phyloP scores from a whole-genome alignment of 2,329 filamentous ascomycete species.

The Incumbomyces delicatus region DNA sequence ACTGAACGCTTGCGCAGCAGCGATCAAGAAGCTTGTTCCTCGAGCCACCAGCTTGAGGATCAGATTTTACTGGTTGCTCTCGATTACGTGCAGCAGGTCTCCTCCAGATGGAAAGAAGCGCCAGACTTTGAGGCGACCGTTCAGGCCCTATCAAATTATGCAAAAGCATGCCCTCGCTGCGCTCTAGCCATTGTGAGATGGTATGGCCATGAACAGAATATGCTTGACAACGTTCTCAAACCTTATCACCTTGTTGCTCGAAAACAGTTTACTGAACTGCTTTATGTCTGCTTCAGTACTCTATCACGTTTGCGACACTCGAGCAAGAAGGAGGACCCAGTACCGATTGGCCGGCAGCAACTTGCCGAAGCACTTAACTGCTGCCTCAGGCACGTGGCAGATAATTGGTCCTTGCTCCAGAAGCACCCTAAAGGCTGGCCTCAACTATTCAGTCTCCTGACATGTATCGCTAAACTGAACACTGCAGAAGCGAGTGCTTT shows the following conservation, averaged over 20 bases:
- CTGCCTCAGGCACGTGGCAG: constrained; percentile 39
- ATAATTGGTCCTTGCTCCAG: constrained; percentile 56
- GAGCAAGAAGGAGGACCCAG: constrained; percentile 2
- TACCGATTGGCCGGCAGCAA: constrained; percentile 6
- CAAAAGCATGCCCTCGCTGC: constrained; percentile 13
- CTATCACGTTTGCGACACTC: constrained; percentile 7
- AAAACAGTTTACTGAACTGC: constrained; percentile 14
- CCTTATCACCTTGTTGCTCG: constrained; percentile 12
- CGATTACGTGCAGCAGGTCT: constrained; percentile 64
- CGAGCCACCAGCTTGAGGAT: constrained; percentile 37
- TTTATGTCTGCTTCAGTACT: constrained; percentile 10
- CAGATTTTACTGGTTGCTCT: constrained; percentile 33
- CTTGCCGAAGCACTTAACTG: constrained; percentile 16
- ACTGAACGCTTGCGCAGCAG: constrained; percentile 47
- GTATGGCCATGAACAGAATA: constrained; percentile 9
- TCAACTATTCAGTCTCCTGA: constrained; percentile 63
- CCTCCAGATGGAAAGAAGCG: constrained; percentile 60
- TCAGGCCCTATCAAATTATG: constrained; percentile 49
- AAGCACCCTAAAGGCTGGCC: constrained; percentile 58
- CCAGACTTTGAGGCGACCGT: constrained; percentile 51
- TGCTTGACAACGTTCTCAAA: constrained; percentile 16
- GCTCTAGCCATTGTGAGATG: constrained; percentile 14
- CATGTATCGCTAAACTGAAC: constrained; percentile 56
- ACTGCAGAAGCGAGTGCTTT: constrained; percentile 48
- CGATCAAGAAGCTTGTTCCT: constrained; percentile 36